Evolutionary conservation across 2,329 filamentous ascomycete genomes (phyloP).

Genomic region (Trichoderma aggressivum): DNA sequence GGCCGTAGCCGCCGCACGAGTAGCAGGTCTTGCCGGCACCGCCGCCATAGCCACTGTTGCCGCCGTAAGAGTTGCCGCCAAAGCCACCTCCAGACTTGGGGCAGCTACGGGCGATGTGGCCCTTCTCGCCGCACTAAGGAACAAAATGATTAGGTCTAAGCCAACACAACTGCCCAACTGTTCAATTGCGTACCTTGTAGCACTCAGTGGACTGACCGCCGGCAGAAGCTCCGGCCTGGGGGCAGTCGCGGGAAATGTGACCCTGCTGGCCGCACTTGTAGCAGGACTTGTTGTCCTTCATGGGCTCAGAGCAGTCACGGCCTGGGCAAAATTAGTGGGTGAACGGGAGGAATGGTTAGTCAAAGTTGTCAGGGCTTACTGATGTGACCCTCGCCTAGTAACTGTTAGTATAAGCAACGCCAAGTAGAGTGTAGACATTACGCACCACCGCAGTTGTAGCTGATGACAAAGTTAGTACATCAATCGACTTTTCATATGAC

Average conservation of each 20-base stretch:
- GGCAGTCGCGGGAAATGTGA: slow-evolving; percentile 90
- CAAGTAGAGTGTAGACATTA: background rate
- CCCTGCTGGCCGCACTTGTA: slow-evolving; percentile 78
- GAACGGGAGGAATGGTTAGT: background rate
- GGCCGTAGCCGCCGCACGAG: slow-evolving; percentile 93
- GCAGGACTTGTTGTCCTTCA: slow-evolving; percentile 80
- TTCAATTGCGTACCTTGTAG: slow-evolving; percentile 65
- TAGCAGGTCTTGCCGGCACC: slow-evolving; percentile 84
- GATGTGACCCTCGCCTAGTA: slow-evolving; percentile 65
- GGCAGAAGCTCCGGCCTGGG: slow-evolving; percentile 44
- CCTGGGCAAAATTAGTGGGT: slow-evolving; percentile 43
- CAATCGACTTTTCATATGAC: background rate
- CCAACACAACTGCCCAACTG: background rate
- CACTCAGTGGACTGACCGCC: slow-evolving; percentile 63
- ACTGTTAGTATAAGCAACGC: slow-evolving; percentile 25
- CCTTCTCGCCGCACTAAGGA: slow-evolving; percentile 80
- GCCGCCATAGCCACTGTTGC: slow-evolving; percentile 48
- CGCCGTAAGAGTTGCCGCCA: slow-evolving; percentile 42
- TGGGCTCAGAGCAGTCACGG: slow-evolving; percentile 85
- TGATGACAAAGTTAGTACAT: slow-evolving; percentile 34
- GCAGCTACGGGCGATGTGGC: slow-evolving; percentile 95
- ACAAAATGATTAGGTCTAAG: slow-evolving; percentile 15
- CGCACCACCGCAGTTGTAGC: slow-evolving; percentile 80
- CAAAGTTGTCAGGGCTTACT: slow-evolving; percentile 51
- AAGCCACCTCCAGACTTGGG: slow-evolving; percentile 53